Percentiles rank a stretch among this genome's conserved stretches.
Evolutionary conservation across 1,284 basidiomycete genomes (phyloP).

Genomic region (Microbotryum intermedium): DNA sequence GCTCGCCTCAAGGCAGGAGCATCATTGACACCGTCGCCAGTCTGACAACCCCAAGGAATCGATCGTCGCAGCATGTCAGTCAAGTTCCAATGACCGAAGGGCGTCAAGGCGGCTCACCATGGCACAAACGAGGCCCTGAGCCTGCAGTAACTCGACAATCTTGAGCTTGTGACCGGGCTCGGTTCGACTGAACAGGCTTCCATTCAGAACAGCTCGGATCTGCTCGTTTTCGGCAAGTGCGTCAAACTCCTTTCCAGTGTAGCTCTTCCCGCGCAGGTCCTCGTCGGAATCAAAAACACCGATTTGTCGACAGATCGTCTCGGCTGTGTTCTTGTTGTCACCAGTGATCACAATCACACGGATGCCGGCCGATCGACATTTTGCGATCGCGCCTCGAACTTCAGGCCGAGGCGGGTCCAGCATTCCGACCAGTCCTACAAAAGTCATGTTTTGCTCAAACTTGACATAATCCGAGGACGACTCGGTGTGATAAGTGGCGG

Average conservation of each 20-base stretch:
- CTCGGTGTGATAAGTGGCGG: conserved; percentile 68
- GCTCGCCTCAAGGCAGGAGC: conserved; percentile 43
- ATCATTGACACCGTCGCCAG: conserved; percentile 64
- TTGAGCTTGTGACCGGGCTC: conserved; percentile 93
- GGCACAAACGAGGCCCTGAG: conserved; percentile 86
- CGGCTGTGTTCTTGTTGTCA: conserved; percentile 96
- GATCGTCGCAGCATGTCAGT: background rate
- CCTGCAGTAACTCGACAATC: conserved; percentile 90
- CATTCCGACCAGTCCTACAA: conserved; percentile 95
- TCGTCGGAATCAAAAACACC: conserved; percentile 73
- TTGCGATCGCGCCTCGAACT: conserved; percentile 74
- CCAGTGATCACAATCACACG: conserved; percentile 96
- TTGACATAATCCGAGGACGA: conserved; percentile 70
- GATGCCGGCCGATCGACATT: conserved; percentile 88
- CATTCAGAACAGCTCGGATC: conserved; percentile 71
- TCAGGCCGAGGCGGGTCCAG: conserved; percentile 95
- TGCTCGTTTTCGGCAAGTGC: conserved; percentile 70
- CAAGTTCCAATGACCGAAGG: background rate
- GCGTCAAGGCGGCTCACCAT: conserved; percentile 57
- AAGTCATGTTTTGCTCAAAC: conserved; percentile 83
- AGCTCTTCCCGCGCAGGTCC: conserved; percentile 67
- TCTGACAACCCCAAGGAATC: conserved; percentile 43
- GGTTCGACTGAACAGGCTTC: conserved; percentile 83
- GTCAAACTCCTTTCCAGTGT: conserved; percentile 88
- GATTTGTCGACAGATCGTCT: conserved; percentile 92